phyloP scores from a whole-genome alignment of 75 land plant species.

The Sequoia sempervirens region DNA sequence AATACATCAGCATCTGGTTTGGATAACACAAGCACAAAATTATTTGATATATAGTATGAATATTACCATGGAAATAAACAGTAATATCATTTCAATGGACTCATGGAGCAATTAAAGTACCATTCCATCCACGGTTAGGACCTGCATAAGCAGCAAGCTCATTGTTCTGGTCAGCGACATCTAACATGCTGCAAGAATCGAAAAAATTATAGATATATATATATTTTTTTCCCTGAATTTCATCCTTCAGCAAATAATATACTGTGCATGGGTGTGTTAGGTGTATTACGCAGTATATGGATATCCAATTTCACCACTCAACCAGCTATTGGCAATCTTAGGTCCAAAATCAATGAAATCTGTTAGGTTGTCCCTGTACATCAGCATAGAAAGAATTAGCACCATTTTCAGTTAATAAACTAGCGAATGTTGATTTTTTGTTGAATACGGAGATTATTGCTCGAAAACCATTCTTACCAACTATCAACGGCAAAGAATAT shows the following conservation, averaged over 20 bases:
- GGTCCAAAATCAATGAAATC: conserved; percentile 21
- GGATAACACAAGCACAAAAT: background rate
- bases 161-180: conserved; percentile 46
- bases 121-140: conserved; percentile 67
- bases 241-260: background rate
- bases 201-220: background rate
- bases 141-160: conserved; percentile 54
- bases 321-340: conserved; percentile 72
- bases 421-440: background rate
- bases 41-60: background rate
- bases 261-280: background rate
- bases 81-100: background rate
- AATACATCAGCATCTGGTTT: conserved; percentile 86
- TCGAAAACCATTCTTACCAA: conserved; percentile 47
- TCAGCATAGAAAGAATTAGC: background rate
- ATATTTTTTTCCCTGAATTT: background rate
- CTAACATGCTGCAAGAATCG: conserved; percentile 23
- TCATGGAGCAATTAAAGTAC: conserved; percentile 24
- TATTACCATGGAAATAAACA: background rate
- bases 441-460: background rate
- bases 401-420: background rate
- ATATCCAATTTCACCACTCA: conserved; percentile 69
- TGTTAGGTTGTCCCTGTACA: background rate
- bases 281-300: conserved; percentile 55
- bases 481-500: conserved; percentile 77